Conservation (phyloP, 139 green algal genomes). For the Closterium sp. region DNA sequence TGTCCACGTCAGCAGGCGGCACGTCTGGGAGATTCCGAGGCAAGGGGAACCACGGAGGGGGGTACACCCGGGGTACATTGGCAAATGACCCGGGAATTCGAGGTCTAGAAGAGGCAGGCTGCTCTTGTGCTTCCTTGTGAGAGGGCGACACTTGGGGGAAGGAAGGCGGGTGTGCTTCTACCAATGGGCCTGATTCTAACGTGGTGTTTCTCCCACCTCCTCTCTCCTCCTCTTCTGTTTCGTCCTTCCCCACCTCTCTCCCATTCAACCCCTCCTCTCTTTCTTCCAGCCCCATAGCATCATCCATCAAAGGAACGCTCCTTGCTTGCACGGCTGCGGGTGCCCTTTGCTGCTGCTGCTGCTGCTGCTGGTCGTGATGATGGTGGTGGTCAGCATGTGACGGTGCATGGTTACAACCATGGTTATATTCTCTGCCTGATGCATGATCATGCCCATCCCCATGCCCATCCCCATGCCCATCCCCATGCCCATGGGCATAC, state of each 20-base stretch:
- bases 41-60: neutral
- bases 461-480: neutral
- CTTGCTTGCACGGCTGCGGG: neutral
- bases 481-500: neutral
- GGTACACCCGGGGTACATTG: neutral
- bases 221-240: neutral
- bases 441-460: neutral
- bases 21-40: neutral
- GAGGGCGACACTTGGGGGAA: no score
- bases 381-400: neutral
- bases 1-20: conserved; percentile 35
- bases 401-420: neutral
- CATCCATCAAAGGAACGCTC: neutral
- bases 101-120: neutral
- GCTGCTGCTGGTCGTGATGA: no score
- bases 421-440: neutral
- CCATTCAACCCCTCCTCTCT: neutral
- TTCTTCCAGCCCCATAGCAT: neutral
- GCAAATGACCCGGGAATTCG: no score
- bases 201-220: no score
- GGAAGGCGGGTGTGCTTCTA: no score
- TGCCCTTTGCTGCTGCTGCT: neutral
- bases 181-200: no score
- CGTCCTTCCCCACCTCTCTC: neutral
- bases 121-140: conserved; percentile 14